These are phyloP conservation scores for Fonsecaea nubica DNA, from an alignment of 2,329 filamentous ascomycete species.

Conservation along the genomic window DNA sequence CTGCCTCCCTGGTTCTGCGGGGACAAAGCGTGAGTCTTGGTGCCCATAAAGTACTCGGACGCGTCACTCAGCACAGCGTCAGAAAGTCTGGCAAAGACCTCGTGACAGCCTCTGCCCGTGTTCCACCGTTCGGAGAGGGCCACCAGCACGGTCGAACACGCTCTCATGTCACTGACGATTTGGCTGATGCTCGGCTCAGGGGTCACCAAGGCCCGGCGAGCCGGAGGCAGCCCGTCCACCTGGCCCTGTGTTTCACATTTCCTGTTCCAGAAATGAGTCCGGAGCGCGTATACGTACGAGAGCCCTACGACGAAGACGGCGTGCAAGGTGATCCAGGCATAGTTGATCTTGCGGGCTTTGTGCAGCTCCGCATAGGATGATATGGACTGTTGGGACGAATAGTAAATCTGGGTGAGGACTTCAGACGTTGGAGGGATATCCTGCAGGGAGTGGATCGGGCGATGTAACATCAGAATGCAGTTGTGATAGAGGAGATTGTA, in stretches of 20 bases:
- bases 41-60: constrained; percentile 42
- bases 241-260: constrained; percentile 29
- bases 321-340: constrained; percentile 57
- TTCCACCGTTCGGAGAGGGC: constrained; percentile 55
- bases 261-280: constrained; percentile 49
- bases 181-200: constrained; percentile 50
- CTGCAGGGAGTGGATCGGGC: constrained; percentile 48
- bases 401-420: constrained; percentile 49
- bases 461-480: constrained; percentile 52
- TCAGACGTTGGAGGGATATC: constrained; percentile 41
- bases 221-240: constrained; percentile 5
- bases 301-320: constrained; percentile 57
- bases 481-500: constrained; percentile 55
- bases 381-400: constrained; percentile 51
- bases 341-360: constrained; percentile 55
- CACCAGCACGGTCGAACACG: constrained; percentile 55
- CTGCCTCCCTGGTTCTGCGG: constrained; percentile 1
- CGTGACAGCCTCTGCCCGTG: constrained; percentile 50
- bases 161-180: constrained; percentile 52
- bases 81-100: constrained; percentile 53
- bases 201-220: constrained; percentile 38
- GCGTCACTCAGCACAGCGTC: constrained; percentile 53
- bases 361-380: constrained; percentile 54
- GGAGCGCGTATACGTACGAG: constrained; percentile 53
- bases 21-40: neutral